A percentile compares a stretch with the other conserved stretches of the same genome.
Conservation (phyloP, 2,329 filamentous ascomycete genomes). For the Trichophyton simii region DNA sequence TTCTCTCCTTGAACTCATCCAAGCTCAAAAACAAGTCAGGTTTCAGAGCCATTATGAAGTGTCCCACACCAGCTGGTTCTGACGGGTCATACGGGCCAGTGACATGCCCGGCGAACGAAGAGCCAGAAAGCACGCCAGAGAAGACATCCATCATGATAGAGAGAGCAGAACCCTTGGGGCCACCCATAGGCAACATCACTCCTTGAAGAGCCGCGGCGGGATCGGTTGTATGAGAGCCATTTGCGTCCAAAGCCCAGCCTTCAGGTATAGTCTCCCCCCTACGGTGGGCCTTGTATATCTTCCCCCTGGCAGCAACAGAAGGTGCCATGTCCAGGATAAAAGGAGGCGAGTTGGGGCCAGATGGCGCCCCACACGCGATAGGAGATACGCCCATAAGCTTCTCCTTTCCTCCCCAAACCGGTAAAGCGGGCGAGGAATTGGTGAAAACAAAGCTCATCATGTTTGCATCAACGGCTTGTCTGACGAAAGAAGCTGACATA, state of each 20-base stretch:
- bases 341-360: slow-evolving; percentile 40
- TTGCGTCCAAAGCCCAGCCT: slow-evolving; percentile 61
- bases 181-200: slow-evolving; percentile 77
- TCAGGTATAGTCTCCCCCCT: slow-evolving; percentile 32
- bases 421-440: slow-evolving; percentile 59
- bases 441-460: slow-evolving; percentile 62
- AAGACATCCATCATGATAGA: slow-evolving; percentile 85
- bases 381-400: slow-evolving; percentile 64
- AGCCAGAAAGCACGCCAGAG: slow-evolving; percentile 61
- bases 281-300: slow-evolving; percentile 34
- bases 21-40: slow-evolving; percentile 61
- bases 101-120: slow-evolving; percentile 66
- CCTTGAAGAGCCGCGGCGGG: slow-evolving; percentile 58
- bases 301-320: slow-evolving; percentile 34
- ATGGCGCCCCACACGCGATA: slow-evolving; percentile 62
- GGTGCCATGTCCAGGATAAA: slow-evolving; percentile 45
- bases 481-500: slow-evolving; percentile 70
- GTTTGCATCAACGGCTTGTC: slow-evolving; percentile 58
- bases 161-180: slow-evolving; percentile 66
- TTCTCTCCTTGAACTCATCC: slow-evolving; percentile 52
- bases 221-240: slow-evolving; percentile 59
- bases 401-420: slow-evolving; percentile 54
- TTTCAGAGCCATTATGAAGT: slow-evolving; percentile 59
- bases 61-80: slow-evolving; percentile 56
- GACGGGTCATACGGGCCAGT: slow-evolving; percentile 63